Evolutionary conservation across 1,284 basidiomycete species (phyloP).

Genomic region (Xanthoconium separans): DNA sequence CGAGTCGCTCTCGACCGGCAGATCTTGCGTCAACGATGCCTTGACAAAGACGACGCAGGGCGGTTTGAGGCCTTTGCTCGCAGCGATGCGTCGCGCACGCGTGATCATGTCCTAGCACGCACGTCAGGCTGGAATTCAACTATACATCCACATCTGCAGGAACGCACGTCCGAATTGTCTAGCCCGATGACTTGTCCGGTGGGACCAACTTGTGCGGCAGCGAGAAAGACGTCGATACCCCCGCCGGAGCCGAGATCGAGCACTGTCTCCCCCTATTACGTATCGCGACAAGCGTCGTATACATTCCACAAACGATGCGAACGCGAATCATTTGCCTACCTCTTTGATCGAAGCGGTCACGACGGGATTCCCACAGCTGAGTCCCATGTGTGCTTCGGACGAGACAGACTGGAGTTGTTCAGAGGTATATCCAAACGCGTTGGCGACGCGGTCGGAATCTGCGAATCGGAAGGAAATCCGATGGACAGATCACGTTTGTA

Average conservation of each 20-base stretch:
- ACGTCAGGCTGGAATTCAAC: neutral
- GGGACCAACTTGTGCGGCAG: slow-evolving; percentile 46
- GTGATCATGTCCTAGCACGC: slow-evolving; percentile 46
- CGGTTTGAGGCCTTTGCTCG: slow-evolving; percentile 37
- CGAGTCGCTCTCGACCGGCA: slow-evolving; percentile 46
- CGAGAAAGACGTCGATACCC: slow-evolving; percentile 53
- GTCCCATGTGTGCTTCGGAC: slow-evolving; percentile 42
- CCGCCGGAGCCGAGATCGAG: slow-evolving; percentile 56
- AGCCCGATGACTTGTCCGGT: slow-evolving; percentile 51
- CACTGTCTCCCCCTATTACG: slow-evolving; percentile 47
- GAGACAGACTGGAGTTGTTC: slow-evolving; percentile 44
- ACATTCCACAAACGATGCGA: neutral
- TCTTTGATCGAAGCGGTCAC: slow-evolving; percentile 42
- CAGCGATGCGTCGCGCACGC: slow-evolving; percentile 46
- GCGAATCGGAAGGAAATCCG: neutral
- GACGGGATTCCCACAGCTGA: slow-evolving; percentile 52
- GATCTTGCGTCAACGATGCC: slow-evolving; percentile 38
- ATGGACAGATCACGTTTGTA: neutral
- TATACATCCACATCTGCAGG: neutral
- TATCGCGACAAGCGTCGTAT: neutral
- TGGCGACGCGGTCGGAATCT: slow-evolving; percentile 35
- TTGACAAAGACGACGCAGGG: slow-evolving; percentile 49
- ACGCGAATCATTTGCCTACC: slow-evolving; percentile 22
- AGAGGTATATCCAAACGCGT: slow-evolving; percentile 44
- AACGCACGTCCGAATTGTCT: slow-evolving; percentile 45